A percentile compares a stretch with the other conserved stretches of the same genome.
These are phyloP conservation scores for Penicillium sp. DNA, from an alignment of 2,329 filamentous ascomycete species.

Conservation along the genomic window DNA sequence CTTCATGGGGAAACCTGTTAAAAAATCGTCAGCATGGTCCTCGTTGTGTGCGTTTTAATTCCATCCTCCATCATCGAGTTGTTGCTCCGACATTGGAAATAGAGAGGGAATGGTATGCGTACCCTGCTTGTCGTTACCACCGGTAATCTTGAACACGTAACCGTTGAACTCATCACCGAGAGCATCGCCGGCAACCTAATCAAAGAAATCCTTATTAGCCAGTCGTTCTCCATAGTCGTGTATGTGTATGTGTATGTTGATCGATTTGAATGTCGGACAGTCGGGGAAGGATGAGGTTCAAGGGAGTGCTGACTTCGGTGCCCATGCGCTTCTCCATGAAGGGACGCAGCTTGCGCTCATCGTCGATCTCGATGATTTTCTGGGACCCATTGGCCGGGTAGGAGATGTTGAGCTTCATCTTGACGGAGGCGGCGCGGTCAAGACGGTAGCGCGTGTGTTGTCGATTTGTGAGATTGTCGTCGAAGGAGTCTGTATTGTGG, in stretches of 20 bases:
- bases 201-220: conserved; percentile 33
- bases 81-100: not conserved
- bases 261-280: conserved; percentile 9
- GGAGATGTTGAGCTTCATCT: conserved; percentile 76
- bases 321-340: conserved; percentile 97
- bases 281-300: conserved; percentile 17
- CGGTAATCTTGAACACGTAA: conserved; percentile 99
- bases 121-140: conserved; percentile 99
- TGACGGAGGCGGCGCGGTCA: conserved; percentile 51
- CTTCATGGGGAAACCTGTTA: conserved; percentile 94
- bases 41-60: not conserved
- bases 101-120: conserved; percentile 22
- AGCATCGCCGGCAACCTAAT: conserved; percentile 82
- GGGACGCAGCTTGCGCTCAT: conserved; percentile 98
- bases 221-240: conserved; percentile 20
- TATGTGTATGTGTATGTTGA: conserved; percentile 8
- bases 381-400: conserved; percentile 99
- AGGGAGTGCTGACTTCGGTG: conserved; percentile 47
- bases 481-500: conserved; percentile 37
- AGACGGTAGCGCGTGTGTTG: conserved; percentile 47
- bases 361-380: conserved; percentile 98
- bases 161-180: conserved; percentile 99
- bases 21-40: conserved; percentile 26
- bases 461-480: conserved; percentile 43
- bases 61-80: not conserved